These are phyloP conservation scores for Zymoseptoria passerinii DNA, from an alignment of 2,329 filamentous ascomycete species.

Conservation along the genomic window DNA sequence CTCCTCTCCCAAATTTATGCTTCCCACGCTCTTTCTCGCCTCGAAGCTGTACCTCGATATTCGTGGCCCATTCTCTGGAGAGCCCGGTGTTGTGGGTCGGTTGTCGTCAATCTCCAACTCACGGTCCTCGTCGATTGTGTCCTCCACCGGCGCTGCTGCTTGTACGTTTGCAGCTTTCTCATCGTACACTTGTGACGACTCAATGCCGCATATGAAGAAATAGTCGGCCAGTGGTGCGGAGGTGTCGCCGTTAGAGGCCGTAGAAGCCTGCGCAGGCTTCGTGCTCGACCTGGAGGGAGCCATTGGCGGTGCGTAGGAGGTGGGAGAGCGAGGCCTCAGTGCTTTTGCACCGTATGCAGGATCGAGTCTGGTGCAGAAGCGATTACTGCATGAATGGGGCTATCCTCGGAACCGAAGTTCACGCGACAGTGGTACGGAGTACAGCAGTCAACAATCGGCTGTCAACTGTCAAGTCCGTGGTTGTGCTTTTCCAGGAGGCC, in stretches of 20 bases:
- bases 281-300: conserved; percentile 16
- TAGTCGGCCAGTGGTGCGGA: conserved; percentile 55
- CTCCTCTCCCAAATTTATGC: conserved; percentile 37
- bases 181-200: conserved; percentile 45
- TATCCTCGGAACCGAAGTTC: not conserved
- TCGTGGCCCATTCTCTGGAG: conserved; percentile 31
- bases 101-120: conserved; percentile 49
- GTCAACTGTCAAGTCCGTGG: not conserved
- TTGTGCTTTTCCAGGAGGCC: not conserved
- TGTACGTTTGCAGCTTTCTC: conserved; percentile 26
- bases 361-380: not conserved
- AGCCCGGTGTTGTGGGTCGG: conserved; percentile 38
- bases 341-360: not conserved
- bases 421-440: not conserved
- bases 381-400: not conserved
- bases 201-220: conserved; percentile 55
- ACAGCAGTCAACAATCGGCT: not conserved
- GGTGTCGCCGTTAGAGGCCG: conserved; percentile 34
- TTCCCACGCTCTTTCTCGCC: conserved; percentile 44
- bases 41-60: conserved; percentile 40
- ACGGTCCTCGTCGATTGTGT: conserved; percentile 54
- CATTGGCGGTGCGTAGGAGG: conserved; percentile 7
- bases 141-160: conserved; percentile 36
- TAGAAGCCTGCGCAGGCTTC: conserved; percentile 15
- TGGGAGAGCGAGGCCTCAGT: not conserved